Evolutionary conservation across 2,329 filamentous ascomycete species (phyloP), one percentile per base, ranked within the genome.

Genomic region (Alternaria tenuissima): DNA sequence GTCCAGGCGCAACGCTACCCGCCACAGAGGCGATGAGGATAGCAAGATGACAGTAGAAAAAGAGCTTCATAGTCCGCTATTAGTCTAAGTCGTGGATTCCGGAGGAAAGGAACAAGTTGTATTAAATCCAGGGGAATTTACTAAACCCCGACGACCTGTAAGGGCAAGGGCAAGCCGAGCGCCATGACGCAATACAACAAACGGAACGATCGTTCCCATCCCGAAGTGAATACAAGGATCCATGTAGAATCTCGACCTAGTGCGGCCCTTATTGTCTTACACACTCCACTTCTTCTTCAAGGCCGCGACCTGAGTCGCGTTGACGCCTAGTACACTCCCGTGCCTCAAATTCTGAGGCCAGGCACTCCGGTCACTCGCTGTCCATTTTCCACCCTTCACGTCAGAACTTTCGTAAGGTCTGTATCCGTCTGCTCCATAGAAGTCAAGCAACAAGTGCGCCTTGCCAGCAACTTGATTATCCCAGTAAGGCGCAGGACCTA

Each of bases 291-390:
- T 74, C 22, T 59, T 61, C 22, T 58, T 67, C 61, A 86, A 63
- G 5, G 81, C 81, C 58, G 80, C 72, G 47, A 82, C 82, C 46
- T 81, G 63, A 58, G 52, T 20, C 11, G 30, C 24, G 11, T 34
- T 48, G 14, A 55, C 42, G 9, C 52, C 52, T 32, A 55, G n/a
- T 3, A 55, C 52, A 30, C 81, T 82, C 8, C 84, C 84, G 73
- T 87, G 85, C 61, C 85, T 81, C 66, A 86, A 59, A 32, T 81
- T 81, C 47, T 65, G 79, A 8, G 84, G 84, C 64, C 84, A 86
- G 1, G 64, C 74, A 2, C 68, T 68, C 38, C 79, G 67, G 58
- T 77, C 76, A 43, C 81, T 83, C 30, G 80, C 80, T 1, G 71
- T 76, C 84, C 84, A 87, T 18, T 73, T 78, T 42, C 85, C 84